A percentile compares a stretch with the other conserved stretches of the same genome.
Conservation (phyloP, 106 monocot species). For the Phalaenopsis equestris region DNA sequence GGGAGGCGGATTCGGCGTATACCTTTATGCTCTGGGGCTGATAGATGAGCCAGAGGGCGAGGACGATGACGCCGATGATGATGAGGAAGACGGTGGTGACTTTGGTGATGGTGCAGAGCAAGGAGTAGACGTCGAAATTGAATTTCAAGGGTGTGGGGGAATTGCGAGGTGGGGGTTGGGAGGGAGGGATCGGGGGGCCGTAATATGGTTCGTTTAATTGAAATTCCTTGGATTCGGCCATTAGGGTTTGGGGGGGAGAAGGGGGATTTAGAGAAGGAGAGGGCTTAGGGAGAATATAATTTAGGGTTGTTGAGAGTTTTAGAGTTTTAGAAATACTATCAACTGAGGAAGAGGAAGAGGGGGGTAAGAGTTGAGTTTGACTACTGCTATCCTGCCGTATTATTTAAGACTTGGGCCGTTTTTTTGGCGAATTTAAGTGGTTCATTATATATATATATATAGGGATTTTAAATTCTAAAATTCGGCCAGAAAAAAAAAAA, state of each 20-base stretch:
- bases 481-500: no score
- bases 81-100: neutral
- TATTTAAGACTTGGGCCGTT: no score
- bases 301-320: no score
- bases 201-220: conserved; percentile 4
- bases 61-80: conserved; percentile 6
- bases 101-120: neutral
- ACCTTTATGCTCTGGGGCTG: conserved; percentile 3
- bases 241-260: neutral
- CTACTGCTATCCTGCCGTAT: no score
- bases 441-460: no score
- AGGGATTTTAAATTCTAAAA: no score
- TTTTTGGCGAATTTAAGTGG: no score
- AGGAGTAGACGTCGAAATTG: neutral
- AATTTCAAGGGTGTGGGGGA: neutral
- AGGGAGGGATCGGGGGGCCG: neutral
- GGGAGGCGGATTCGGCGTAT: neutral
- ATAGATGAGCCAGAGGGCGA: conserved; percentile 5
- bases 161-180: neutral
- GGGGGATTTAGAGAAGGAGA: no score
- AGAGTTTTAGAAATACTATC: no score
- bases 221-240: neutral
- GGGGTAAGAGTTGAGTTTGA: no score
- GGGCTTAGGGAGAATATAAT: no score
- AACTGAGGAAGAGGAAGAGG: no score